These are phyloP conservation scores for Evansstolkia leycettana DNA, from an alignment of 495 filamentous ascomycete genomes.

Conservation along the genomic window DNA sequence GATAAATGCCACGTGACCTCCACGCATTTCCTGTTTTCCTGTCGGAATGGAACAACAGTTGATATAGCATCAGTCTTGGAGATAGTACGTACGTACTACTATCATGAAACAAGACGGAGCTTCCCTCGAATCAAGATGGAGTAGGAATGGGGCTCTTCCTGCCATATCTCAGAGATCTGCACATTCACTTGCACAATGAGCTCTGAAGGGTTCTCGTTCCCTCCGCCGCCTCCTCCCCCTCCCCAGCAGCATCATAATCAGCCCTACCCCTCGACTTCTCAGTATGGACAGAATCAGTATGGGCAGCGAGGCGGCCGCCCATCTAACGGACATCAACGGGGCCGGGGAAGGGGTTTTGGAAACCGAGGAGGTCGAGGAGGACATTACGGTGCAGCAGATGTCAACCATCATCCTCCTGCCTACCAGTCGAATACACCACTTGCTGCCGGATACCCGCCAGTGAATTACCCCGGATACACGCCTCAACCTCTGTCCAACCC, in stretches of 20 bases:
- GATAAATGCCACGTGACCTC: conserved; percentile 6
- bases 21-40: conserved; percentile 3
- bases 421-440: conserved; percentile 11
- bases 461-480: conserved; percentile 21
- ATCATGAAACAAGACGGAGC: background rate
- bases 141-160: conserved; percentile 13
- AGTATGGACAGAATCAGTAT: conserved; percentile 17
- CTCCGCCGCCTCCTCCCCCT: conserved; percentile 32
- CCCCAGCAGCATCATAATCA: conserved; percentile 14
- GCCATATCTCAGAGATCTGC: conserved; percentile 1
- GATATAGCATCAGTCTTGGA: background rate
- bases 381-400: conserved; percentile 25
- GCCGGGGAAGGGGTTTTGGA: conserved; percentile 31
- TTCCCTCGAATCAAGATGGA: conserved; percentile 1
- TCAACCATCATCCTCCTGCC: conserved; percentile 5
- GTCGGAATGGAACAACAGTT: conserved; percentile 14
- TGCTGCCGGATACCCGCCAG: conserved; percentile 17
- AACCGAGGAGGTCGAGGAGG: conserved; percentile 40
- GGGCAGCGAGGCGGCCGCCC: conserved; percentile 23
- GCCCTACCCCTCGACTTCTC: conserved; percentile 12
- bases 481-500: conserved; percentile 15
- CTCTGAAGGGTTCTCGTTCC: conserved; percentile 38
- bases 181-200: conserved; percentile 17
- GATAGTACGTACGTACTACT: background rate
- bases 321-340: conserved; percentile 22